Evolutionary conservation across 352 stramenopile species (phyloP), one percentile per base, ranked within the genome.

Genomic region (Pythium phragmitis): DNA sequence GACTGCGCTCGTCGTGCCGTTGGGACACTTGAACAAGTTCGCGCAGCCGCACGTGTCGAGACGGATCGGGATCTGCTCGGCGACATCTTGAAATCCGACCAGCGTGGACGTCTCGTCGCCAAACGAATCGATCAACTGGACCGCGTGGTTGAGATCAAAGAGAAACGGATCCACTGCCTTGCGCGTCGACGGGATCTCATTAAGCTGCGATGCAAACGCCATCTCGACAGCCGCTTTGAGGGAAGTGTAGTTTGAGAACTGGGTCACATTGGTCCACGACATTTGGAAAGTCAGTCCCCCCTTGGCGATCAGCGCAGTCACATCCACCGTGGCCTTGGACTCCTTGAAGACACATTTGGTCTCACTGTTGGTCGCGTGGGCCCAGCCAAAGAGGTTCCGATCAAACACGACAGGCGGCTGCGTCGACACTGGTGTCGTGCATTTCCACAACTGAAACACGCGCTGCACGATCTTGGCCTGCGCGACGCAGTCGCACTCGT

Each of bases 381-480:
- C 79, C 82, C 74, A 89, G 57, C 85, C 78, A 66, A 82, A 95
- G 14, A 67, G 72, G 11, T 65, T 78, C 14, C 53, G 57, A 41
- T 88, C 72, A 50, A 75, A 85, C 6, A 79, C 66, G 2, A 63
- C 75, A 0, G 69, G 39, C 6, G 28, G 60, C 2, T 63, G 54
- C 4, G 52, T 57, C 0, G 75, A 85, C 4, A 77, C 70, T 1
- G 69, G 37, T 6, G 75, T 73, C 5, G 90, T 98, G 60, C 96
- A 99, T 66, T 96, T 93, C 94, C 94, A 99, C 17, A 99, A 77
- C 33, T 94, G 84, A 68, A 96, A 98, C 3, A 99, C 81, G 6
- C 82, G 82, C 23, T 81, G 80, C 21, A 98, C 84, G 19, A 96
- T 73, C 45, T 93, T 83, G n/a, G 94, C 85, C 67, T 98, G 88